Percentiles rank a stretch among this genome's conserved stretches.
Evolutionary conservation across 257 asterid genomes (phyloP).

Genomic region (Petunia secreta): DNA sequence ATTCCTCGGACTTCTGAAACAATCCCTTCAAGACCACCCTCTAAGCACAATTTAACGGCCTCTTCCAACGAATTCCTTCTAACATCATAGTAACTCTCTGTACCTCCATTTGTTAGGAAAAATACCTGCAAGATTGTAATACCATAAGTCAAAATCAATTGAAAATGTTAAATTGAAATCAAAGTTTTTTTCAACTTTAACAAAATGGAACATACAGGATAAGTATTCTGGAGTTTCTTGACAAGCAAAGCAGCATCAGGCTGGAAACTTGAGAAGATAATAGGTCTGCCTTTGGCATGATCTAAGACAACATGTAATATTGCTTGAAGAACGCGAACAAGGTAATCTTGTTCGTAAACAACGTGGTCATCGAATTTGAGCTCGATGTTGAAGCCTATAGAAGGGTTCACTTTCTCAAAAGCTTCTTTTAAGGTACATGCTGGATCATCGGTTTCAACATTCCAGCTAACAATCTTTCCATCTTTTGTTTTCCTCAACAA

Average conservation of each 20-base stretch:
- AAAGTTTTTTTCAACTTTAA: no score
- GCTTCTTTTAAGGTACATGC: slow-evolving; percentile 84
- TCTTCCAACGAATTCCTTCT: slow-evolving; percentile 88
- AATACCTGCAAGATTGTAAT: slow-evolving; percentile 56
- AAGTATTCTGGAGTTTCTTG: slow-evolving; percentile 62
- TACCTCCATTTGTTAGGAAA: slow-evolving; percentile 89
- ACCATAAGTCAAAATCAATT: neutral
- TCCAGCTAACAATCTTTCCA: slow-evolving; percentile 74
- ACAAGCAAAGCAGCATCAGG: slow-evolving; percentile 82
- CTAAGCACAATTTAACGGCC: slow-evolving; percentile 72
- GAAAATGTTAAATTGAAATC: neutral
- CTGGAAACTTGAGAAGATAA: slow-evolving; percentile 79
- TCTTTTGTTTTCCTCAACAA: slow-evolving; percentile 77
- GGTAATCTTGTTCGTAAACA: slow-evolving; percentile 60
- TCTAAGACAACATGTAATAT: slow-evolving; percentile 60
- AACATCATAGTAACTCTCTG: slow-evolving; percentile 62
- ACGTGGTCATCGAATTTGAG: slow-evolving; percentile 76
- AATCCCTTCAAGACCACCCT: slow-evolving; percentile 87
- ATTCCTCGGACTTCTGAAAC: slow-evolving; percentile 84
- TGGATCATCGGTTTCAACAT: slow-evolving; percentile 73
- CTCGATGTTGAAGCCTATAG: slow-evolving; percentile 86
- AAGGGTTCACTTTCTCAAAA: slow-evolving; percentile 67
- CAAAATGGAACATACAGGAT: slow-evolving; percentile 57
- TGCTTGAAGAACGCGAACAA: slow-evolving; percentile 46
- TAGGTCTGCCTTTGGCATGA: slow-evolving; percentile 67